Conservation (phyloP, 768 basidiomycete species). For the Pulveroboletus sp. region DNA sequence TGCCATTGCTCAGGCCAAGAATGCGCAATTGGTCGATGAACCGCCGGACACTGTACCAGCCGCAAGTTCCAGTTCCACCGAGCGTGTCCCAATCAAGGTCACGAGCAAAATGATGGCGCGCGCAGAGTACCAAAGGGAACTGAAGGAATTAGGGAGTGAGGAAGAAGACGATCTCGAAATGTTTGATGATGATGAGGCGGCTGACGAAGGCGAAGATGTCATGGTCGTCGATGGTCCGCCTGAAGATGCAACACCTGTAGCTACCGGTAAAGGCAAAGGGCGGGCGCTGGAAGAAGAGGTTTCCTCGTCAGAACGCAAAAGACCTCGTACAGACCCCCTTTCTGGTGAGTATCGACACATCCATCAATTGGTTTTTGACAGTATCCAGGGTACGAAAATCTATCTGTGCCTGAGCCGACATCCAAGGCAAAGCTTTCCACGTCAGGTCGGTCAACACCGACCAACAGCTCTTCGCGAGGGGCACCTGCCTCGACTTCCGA, state of each 20-base stretch:
- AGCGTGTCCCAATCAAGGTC: conserved; percentile 49
- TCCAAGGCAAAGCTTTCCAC: conserved; percentile 2
- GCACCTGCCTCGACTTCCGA: conserved; percentile 23
- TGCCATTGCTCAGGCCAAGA: conserved; percentile 66
- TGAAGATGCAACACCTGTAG: neutral
- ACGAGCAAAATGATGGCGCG: conserved; percentile 76
- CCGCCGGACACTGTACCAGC: conserved; percentile 10
- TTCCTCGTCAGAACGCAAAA: conserved; percentile 41
- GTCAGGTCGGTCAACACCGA: neutral
- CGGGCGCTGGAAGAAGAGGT: conserved; percentile 33
- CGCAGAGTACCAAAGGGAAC: conserved; percentile 56
- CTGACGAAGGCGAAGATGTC: conserved; percentile 2
- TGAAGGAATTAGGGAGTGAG: conserved; percentile 42
- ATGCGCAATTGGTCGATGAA: conserved; percentile 32
- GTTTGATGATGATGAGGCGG: conserved; percentile 31
- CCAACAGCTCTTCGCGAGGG: conserved; percentile 14
- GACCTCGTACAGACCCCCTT: conserved; percentile 62
- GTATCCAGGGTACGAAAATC: conserved; percentile 33
- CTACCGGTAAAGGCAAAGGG: conserved; percentile 34
- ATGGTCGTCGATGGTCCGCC: conserved; percentile 5
- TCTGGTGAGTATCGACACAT: conserved; percentile 41
- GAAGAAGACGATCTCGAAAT: conserved; percentile 42
- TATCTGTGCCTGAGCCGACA: conserved; percentile 1
- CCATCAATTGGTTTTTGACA: neutral
- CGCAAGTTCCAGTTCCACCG: conserved; percentile 14